These are phyloP conservation scores for Alectoria sarmentosa DNA, from an alignment of 495 filamentous ascomycete species.

Conservation along the genomic window DNA sequence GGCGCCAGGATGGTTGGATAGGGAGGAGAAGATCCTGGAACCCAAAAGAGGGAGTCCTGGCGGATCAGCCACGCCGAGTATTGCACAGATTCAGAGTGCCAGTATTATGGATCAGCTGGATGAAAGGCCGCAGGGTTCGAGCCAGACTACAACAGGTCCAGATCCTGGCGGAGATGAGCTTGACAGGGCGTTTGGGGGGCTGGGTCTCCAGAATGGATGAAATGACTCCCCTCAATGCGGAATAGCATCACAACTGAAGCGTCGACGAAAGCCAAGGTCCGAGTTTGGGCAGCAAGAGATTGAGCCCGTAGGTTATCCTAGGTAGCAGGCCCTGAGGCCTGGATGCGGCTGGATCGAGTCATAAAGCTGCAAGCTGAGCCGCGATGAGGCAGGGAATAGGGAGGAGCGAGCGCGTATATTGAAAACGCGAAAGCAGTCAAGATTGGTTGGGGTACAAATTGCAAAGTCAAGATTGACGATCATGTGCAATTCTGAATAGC, in stretches of 20 bases:
- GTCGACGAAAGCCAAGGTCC: too few relatives aligned
- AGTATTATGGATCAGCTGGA: slow-evolving; percentile 43
- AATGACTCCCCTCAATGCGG: background rate
- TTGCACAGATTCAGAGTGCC: slow-evolving; percentile 29
- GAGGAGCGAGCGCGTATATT: too few relatives aligned
- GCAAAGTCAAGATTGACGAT: background rate
- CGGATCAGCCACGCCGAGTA: slow-evolving; percentile 22
- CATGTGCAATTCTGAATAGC: background rate
- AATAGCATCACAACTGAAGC: too few relatives aligned
- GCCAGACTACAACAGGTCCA: slow-evolving; percentile 41
- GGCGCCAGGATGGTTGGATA: slow-evolving; percentile 92
- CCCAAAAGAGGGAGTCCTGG: slow-evolving; percentile 47
- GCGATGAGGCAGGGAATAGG: background rate
- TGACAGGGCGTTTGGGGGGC: slow-evolving; percentile 79
- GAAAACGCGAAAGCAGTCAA: too few relatives aligned
- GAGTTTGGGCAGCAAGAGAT: too few relatives aligned
- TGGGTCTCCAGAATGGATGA: slow-evolving; percentile 35
- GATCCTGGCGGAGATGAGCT: slow-evolving; percentile 68
- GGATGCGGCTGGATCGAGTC: too few relatives aligned
- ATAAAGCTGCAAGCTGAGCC: too few relatives aligned
- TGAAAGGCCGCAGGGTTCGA: slow-evolving; percentile 35
- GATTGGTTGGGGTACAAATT: too few relatives aligned
- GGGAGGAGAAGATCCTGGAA: slow-evolving; percentile 74
- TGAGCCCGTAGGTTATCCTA: too few relatives aligned
- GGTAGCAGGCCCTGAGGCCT: too few relatives aligned